A percentile compares a stretch with the other conserved stretches of the same genome.
Conservation (phyloP, 2,329 filamentous ascomycete species). For the Claviceps humidiphila region DNA sequence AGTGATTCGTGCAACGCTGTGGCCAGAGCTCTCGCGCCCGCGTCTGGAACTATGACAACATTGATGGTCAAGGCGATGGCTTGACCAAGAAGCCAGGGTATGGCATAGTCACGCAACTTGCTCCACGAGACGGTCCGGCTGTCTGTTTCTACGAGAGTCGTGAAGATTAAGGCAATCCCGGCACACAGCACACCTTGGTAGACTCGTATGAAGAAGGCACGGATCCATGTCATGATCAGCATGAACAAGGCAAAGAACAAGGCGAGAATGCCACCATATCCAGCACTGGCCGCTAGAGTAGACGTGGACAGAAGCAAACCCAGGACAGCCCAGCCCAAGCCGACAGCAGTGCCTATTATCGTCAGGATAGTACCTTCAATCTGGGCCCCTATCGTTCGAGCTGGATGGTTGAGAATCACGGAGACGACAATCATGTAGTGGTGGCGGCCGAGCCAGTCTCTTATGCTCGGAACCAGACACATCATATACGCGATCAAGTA, state of each 20-base stretch:
- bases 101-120: slow-evolving; percentile 37
- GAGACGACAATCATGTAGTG: slow-evolving; percentile 44
- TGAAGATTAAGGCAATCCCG: slow-evolving; percentile 41
- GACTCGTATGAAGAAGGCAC: slow-evolving; percentile 41
- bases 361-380: slow-evolving; percentile 41
- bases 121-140: slow-evolving; percentile 29
- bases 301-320: slow-evolving; percentile 41
- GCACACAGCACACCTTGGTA: slow-evolving; percentile 42
- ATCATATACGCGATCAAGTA: slow-evolving; percentile 43
- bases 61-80: slow-evolving; percentile 37
- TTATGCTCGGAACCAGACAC: slow-evolving; percentile 36
- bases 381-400: slow-evolving; percentile 41
- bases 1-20: slow-evolving; percentile 33
- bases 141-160: slow-evolving; percentile 36
- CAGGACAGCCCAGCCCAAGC: slow-evolving; percentile 41
- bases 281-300: slow-evolving; percentile 28
- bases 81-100: slow-evolving; percentile 44
- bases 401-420: slow-evolving; percentile 44
- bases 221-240: slow-evolving; percentile 34
- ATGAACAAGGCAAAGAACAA: slow-evolving; percentile 42
- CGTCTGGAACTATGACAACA: slow-evolving; percentile 36
- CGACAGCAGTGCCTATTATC: slow-evolving; percentile 37
- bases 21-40: slow-evolving; percentile 40
- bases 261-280: slow-evolving; percentile 38
- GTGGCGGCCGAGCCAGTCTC: slow-evolving; percentile 39